These are phyloP conservation scores for Drosera capensis DNA, from an alignment of 148 eudicot genomes.

Conservation along the genomic window DNA sequence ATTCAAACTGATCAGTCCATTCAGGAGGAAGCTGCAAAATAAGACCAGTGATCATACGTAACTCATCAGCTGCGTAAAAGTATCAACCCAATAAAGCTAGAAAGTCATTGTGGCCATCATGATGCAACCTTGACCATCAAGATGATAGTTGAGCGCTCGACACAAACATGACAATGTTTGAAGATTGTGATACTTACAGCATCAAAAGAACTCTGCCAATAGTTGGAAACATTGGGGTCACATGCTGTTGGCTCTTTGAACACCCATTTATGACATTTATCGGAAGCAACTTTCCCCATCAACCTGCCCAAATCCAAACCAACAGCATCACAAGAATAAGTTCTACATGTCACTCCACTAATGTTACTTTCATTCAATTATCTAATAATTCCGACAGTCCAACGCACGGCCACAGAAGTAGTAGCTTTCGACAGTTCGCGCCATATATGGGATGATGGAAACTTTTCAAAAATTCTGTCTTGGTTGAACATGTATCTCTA, in stretches of 20 bases:
- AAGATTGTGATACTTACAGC: slow-evolving; percentile 51
- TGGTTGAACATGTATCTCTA: no score
- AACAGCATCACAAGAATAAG: background rate
- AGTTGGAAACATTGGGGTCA: slow-evolving; percentile 86
- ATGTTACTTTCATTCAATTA: background rate
- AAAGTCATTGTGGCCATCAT: no score
- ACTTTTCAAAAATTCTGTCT: no score
- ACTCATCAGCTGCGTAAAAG: slow-evolving; percentile 7
- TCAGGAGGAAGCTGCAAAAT: slow-evolving; percentile 76
- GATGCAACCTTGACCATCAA: no score
- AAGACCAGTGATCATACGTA: slow-evolving; percentile 6
- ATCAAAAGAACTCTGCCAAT: slow-evolving; percentile 99
- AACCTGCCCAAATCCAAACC: slow-evolving; percentile 38
- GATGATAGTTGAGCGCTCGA: no score
- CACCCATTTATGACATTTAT: slow-evolving; percentile 99
- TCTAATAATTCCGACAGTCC: no score
- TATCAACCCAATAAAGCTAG: slow-evolving; percentile 7
- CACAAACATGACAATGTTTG: no score
- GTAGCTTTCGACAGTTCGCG: no score
- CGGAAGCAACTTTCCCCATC: slow-evolving; percentile 99
- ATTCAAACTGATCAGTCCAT: slow-evolving; percentile 97
- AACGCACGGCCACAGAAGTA: no score
- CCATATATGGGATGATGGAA: no score
- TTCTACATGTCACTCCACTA: background rate
- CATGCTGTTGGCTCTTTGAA: slow-evolving; percentile 96